These are phyloP conservation scores for Orychophragmus violaceus DNA, from an alignment of 345 rosid genomes.

Conservation along the genomic window DNA sequence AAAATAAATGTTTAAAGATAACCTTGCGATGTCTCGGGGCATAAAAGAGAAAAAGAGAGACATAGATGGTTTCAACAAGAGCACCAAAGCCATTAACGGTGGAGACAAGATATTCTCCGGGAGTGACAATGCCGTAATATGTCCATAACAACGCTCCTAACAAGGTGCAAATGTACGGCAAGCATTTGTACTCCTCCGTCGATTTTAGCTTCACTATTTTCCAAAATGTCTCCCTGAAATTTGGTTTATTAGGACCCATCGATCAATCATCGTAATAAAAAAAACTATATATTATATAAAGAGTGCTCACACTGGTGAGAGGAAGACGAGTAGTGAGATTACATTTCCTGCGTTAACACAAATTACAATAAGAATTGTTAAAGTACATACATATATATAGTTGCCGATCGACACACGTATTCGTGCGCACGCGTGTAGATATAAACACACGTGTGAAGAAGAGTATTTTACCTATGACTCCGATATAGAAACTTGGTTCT, in stretches of 20 bases:
- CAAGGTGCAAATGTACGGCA: conserved; percentile 58
- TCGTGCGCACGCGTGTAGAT: background rate
- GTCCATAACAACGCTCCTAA: conserved; percentile 65
- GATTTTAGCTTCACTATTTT: conserved; percentile 53
- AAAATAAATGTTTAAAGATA: background rate
- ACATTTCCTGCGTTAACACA: conserved; percentile 51
- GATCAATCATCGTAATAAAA: background rate
- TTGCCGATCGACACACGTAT: background rate
- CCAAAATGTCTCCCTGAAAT: conserved; percentile 61
- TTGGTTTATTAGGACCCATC: background rate
- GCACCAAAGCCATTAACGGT: conserved; percentile 76
- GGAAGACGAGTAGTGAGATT: conserved; percentile 64
- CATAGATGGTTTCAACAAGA: conserved; percentile 43
- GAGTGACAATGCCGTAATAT: conserved; percentile 68
- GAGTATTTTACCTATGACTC: conserved; percentile 26
- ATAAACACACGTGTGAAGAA: background rate
- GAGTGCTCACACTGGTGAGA: conserved; percentile 61
- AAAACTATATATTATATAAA: background rate
- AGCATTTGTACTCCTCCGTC: conserved; percentile 70
- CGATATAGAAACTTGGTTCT: conserved; percentile 31
- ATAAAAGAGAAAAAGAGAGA: conserved; percentile 50
- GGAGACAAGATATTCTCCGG: conserved; percentile 60
- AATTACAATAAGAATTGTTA: background rate
- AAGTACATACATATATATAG: background rate
- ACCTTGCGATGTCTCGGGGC: conserved; percentile 54